Evolutionary conservation across 441 rosid genomes (phyloP).

Genomic region (Theobroma grandiflorum): DNA sequence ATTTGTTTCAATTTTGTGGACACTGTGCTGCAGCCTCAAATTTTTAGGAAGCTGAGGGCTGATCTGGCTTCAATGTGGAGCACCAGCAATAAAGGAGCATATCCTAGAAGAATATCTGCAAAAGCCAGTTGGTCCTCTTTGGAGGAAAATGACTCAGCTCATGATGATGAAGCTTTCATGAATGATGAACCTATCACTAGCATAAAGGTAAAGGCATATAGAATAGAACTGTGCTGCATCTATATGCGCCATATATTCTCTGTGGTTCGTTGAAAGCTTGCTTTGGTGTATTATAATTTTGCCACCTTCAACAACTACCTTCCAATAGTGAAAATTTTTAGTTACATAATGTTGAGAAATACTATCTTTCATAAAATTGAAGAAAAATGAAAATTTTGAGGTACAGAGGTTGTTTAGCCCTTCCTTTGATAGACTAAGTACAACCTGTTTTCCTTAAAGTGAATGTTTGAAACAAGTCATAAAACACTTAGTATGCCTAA

Average conservation of each 20-base stretch:
- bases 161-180: constrained; percentile 25
- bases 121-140: constrained; percentile 36
- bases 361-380: not conserved
- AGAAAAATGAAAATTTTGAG: not conserved
- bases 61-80: constrained; percentile 84
- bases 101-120: constrained; percentile 50
- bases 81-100: constrained; percentile 50
- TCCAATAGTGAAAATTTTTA: not conserved
- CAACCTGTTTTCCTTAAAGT: not conserved
- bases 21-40: constrained; percentile 61
- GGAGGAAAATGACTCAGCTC: constrained; percentile 37
- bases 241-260: not conserved
- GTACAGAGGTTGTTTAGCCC: not conserved
- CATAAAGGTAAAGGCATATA: constrained; percentile 51
- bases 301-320: not conserved
- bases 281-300: not conserved
- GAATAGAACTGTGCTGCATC: constrained; percentile 7
- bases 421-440: not conserved
- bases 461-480: not conserved
- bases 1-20: not conserved
- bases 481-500: not conserved
- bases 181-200: constrained; percentile 44
- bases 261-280: not conserved
- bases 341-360: not conserved
- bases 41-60: constrained; percentile 67